Evolutionary conservation across 2,329 filamentous ascomycete species (phyloP).

Genomic region (Diaporthe sp.): DNA sequence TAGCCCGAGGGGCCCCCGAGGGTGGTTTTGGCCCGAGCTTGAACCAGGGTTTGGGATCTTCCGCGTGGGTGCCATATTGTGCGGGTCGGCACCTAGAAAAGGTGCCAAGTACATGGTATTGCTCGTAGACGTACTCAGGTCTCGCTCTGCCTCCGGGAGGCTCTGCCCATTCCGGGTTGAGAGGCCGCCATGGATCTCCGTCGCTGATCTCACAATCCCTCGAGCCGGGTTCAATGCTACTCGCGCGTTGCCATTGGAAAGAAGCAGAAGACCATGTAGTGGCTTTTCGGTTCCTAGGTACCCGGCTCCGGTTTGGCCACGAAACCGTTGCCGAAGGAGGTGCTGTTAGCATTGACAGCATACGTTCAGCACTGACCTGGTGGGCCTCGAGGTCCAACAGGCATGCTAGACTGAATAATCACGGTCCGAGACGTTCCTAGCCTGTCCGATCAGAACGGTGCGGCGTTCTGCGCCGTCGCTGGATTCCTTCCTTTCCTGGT

Average conservation of each 20-base stretch:
- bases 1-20: slow-evolving; percentile 7
- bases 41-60: slow-evolving; percentile 23
- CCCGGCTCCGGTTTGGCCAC: slow-evolving; percentile 5
- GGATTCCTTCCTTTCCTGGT: background rate
- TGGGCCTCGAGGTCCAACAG: background rate
- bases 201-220: slow-evolving; percentile 12
- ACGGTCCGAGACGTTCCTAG: slow-evolving; percentile 25
- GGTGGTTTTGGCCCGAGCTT: slow-evolving; percentile 16
- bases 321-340: slow-evolving; percentile 16
- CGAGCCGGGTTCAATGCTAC: slow-evolving; percentile 4
- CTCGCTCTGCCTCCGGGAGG: background rate
- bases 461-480: background rate
- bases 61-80: slow-evolving; percentile 16
- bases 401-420: slow-evolving; percentile 1
- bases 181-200: slow-evolving; percentile 1
- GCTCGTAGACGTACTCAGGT: slow-evolving; percentile 1
- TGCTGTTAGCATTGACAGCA: slow-evolving; percentile 4
- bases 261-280: background rate
- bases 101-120: background rate
- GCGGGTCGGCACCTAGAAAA: slow-evolving; percentile 12
- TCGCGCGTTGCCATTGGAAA: background rate
- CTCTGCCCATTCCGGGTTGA: background rate
- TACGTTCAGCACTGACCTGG: slow-evolving; percentile 8
- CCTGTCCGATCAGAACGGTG: background rate
- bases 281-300: slow-evolving; percentile 17